Evolutionary conservation across 148 eudicot species (phyloP).

Genomic region (Simmondsia chinensis): DNA sequence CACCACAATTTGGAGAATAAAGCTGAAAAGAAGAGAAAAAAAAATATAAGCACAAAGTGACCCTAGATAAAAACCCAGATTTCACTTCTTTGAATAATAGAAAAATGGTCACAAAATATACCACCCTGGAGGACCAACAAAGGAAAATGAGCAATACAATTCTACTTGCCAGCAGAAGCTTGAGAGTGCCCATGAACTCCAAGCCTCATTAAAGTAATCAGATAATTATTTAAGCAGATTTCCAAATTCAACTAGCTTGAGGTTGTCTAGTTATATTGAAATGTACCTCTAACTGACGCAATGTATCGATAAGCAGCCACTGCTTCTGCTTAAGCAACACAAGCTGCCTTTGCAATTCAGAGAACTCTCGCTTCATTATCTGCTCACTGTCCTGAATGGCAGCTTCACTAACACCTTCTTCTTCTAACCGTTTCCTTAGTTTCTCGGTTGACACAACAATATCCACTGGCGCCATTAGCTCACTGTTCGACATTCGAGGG

Average conservation of each 20-base stretch:
- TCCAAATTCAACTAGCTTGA: constrained; percentile 18
- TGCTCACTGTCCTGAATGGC: constrained; percentile 70
- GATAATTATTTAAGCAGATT: constrained; percentile 16
- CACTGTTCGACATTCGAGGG: constrained; percentile 78
- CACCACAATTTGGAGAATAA: no score
- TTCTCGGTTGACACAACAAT: constrained; percentile 56
- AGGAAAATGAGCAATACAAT: neutral
- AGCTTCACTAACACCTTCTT: constrained; percentile 66
- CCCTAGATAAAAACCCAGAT: no score
- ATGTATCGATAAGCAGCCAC: constrained; percentile 53
- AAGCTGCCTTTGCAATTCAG: constrained; percentile 58
- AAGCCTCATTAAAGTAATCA: no score
- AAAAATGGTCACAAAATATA: no score
- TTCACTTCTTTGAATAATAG: no score
- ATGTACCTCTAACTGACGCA: constrained; percentile 86
- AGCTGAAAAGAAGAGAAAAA: no score
- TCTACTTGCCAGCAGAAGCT: neutral
- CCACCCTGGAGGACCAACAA: constrained; percentile 2
- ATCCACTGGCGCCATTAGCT: constrained; percentile 58
- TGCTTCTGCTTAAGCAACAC: constrained; percentile 76
- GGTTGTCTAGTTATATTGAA: constrained; percentile 18
- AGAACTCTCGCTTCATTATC: constrained; percentile 70
- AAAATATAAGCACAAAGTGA: no score
- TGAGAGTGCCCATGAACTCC: no score
- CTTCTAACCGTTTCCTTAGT: constrained; percentile 53